These are phyloP conservation scores for Agaricus subrufescens DNA, from an alignment of 768 basidiomycete genomes.

Conservation along the genomic window DNA sequence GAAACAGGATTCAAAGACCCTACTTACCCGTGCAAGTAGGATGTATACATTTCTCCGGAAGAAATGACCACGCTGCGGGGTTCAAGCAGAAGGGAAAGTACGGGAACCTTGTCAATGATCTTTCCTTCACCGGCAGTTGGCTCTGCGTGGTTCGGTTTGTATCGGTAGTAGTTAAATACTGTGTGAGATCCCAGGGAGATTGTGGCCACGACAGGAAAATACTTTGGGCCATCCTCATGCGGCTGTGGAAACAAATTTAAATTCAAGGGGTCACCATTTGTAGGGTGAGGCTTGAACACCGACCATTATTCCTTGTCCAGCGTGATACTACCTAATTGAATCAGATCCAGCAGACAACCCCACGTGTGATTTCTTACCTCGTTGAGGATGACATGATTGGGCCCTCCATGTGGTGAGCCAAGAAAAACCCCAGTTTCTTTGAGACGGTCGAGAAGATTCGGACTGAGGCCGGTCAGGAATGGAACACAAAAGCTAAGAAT, in stretches of 20 bases:
- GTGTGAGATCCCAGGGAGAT: conserved; percentile 82
- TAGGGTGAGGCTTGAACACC: conserved; percentile 15
- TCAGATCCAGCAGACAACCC: neutral
- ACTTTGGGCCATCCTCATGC: conserved; percentile 89
- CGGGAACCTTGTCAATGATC: conserved; percentile 58
- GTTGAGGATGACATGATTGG: conserved; percentile 90
- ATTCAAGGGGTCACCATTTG: conserved; percentile 11
- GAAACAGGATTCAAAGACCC: neutral
- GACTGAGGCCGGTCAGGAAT: conserved; percentile 39
- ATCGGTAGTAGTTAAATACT: conserved; percentile 79
- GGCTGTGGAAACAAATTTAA: conserved; percentile 46
- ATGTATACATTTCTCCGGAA: conserved; percentile 58
- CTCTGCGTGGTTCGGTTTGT: conserved; percentile 27
- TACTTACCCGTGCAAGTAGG: conserved; percentile 68
- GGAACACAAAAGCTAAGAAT: neutral
- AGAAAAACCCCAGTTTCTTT: conserved; percentile 57
- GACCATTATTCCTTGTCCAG: conserved; percentile 94
- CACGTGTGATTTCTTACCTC: conserved; percentile 44
- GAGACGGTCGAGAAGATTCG: conserved; percentile 71
- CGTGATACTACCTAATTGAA: conserved; percentile 55
- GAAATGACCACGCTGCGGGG: conserved; percentile 85
- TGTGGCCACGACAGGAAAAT: conserved; percentile 87
- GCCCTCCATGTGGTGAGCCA: conserved; percentile 56
- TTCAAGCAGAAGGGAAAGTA: conserved; percentile 74
- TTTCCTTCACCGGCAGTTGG: conserved; percentile 32